Base-by-base conservation (phyloP, 345 rosid species). In the Theobroma cacao region DNA sequence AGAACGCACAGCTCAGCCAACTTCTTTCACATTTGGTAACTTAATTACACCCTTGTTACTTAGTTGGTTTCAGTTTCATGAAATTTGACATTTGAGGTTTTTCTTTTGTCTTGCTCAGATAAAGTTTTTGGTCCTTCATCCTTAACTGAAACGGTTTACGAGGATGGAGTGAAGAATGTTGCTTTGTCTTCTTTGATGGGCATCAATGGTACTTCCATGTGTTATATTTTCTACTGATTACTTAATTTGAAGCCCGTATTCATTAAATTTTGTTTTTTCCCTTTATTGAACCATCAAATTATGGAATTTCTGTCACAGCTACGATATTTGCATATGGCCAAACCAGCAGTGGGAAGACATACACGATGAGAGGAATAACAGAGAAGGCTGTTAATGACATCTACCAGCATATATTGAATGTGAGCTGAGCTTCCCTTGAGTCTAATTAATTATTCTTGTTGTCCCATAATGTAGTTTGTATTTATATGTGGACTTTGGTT, bases 271-370 rank as follows among this genome's bases (percentile, higher is more conserved):
- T 4, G 11, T 66, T 66, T 43, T 22, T 14, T 43, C 56, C 73
- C 36, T 68, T 9, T 50, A 20, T 30, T 15, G 31, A 75, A 72
- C 2, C 7, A 36, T 26, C 26, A 5, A 18, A 52, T 75, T 41
- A 15, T 58, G 17, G 52, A 40, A 24, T 24, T 63, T 26, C 11
- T 24, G 64, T 82, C 77, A 79, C 91, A 97, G 99, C 99, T 56
- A 97, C 98, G 2, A 97, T 97, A 82, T 97, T 97, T 83, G 99
- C 98, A 0, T 94, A 97, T 75, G 99, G 99, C 50, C 98, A 94
- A 89, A 97, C 99, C 24, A 97, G 99, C 86, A 94, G 99, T 79
- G 99, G 99, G 50, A 97, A 97, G 87, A 97, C 98, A 72, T 94
- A 82, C 63, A 97, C 98, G 1, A 97, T 94, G 99, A 87, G 98